phyloP scores from a whole-genome alignment of 73 alveolate species.

The Paramecium caudatum region DNA sequence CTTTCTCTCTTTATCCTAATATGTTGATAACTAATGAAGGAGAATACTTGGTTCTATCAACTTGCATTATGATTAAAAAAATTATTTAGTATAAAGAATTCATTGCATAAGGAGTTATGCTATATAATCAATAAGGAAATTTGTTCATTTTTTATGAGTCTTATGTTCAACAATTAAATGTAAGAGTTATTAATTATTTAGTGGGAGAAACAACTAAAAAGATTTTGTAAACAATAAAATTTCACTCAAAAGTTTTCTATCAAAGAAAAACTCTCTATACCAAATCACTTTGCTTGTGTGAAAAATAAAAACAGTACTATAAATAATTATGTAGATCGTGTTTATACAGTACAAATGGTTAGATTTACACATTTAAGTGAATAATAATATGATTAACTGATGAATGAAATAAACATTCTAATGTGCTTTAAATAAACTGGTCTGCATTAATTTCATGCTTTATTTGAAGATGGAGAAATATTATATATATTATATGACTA shows the following conservation, averaged over 20 bases:
- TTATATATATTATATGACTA: constrained; percentile 25
- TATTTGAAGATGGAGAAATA: constrained; percentile 48
- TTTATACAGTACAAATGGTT: constrained; percentile 57
- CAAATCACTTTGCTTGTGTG: constrained; percentile 46
- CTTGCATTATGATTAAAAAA: neutral
- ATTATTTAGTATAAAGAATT: constrained; percentile 58
- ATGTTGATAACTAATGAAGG: constrained; percentile 7
- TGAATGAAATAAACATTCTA: constrained; percentile 63
- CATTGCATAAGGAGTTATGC: constrained; percentile 24
- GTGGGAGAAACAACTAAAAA: constrained; percentile 64
- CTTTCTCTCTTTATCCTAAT: constrained; percentile 52
- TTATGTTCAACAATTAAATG: constrained; percentile 51
- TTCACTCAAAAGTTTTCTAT: constrained; percentile 29
- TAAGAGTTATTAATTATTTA: neutral
- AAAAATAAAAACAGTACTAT: constrained; percentile 56
- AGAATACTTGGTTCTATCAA: constrained; percentile 19
- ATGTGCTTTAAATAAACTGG: constrained; percentile 65
- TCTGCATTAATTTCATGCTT: constrained; percentile 23
- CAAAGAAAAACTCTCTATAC: constrained; percentile 41
- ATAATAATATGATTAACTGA: constrained; percentile 5
- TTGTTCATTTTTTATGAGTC: constrained; percentile 58
- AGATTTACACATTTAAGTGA: constrained; percentile 34
- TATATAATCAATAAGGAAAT: constrained; percentile 42
- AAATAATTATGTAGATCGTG: constrained; percentile 24
- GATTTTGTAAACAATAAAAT: constrained; percentile 65